phyloP scores from a whole-genome alignment of 2,329 filamentous ascomycete species.

The Arthrinium phaeospermum region DNA sequence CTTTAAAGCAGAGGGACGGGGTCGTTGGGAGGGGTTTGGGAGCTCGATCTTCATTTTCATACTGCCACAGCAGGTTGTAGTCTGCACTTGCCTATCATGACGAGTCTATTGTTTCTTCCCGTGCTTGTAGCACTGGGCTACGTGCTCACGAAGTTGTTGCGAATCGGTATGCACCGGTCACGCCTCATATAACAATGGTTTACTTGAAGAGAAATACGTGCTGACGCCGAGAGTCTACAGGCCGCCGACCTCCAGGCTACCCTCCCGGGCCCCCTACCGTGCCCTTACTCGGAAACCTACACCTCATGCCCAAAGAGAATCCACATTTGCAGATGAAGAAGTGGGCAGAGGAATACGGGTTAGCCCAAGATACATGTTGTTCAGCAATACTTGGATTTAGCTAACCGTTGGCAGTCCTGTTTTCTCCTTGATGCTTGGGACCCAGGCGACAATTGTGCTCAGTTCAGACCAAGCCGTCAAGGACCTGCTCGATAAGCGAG shows the following conservation, averaged over 20 bases:
- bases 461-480: conserved; percentile 51
- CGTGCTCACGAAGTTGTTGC: background rate
- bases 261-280: conserved; percentile 58
- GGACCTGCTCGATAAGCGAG: conserved; percentile 57
- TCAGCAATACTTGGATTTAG: background rate
- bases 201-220: background rate
- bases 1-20: background rate
- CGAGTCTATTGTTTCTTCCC: background rate
- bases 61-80: background rate
- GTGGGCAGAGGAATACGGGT: conserved; percentile 57
- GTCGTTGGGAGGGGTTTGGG: no score
- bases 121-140: conserved; percentile 7
- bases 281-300: conserved; percentile 57
- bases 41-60: background rate
- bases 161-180: background rate
- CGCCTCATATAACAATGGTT: background rate
- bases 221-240: conserved; percentile 22
- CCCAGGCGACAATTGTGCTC: conserved; percentile 52
- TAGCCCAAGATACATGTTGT: background rate
- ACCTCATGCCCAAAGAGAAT: conserved; percentile 51
- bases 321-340: conserved; percentile 53
- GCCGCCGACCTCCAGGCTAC: conserved; percentile 40
- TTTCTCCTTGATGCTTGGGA: conserved; percentile 57
- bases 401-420: conserved; percentile 39
- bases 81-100: background rate